Base-by-base conservation (phyloP, 768 basidiomycete species). In the Lepiota venenata region DNA sequence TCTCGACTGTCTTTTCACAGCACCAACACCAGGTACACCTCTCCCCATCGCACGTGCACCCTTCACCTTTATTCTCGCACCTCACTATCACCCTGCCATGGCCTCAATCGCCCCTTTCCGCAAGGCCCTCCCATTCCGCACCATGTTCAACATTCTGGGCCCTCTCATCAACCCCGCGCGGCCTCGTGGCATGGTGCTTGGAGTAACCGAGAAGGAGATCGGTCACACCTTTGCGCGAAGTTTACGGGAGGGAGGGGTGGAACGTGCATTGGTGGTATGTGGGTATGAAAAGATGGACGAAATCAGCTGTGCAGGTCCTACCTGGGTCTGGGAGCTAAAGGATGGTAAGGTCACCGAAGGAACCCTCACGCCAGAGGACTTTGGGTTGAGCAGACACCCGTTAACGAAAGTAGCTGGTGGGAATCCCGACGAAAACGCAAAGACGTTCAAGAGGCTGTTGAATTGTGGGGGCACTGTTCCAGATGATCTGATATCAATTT, bases 101-200 rank as follows among this genome's bases (percentile, higher is more conserved):
- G 91, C 88, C 4, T 71, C 80, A 52, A 77, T 98, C 59, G 88
- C 88, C 0, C 93, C 96, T 0, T 82, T 88, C 64, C 87, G 96
- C 51, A 89, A 88, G 62, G 73, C 84, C 0, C 82, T 98, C 50
- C 93, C 93, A 43, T 98, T 96, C 75, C 87, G 94, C 43, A 98
- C 96, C 8, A 86, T 99, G 74, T 98, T 97, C 81, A 98, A 99
- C 71, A 74, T 94, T 55, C 78, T 98, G 29, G 95, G 97, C 0
- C 97, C 96, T 0, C 80, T 98, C 37, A 88, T 96, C 70, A 98
- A 96, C 70, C 97, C 96, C 2, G 87, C 91, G 0, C 72, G 76
- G 8, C 96, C 97, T 2, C 78, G 77, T 3, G 87, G 92, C 2
- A 94, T 98, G 88, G 82, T 98, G 3, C 77, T 98, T 36, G 96